Base-by-base conservation (phyloP, 1,284 basidiomycete genomes). In the Neonothopanus nambi region DNA sequence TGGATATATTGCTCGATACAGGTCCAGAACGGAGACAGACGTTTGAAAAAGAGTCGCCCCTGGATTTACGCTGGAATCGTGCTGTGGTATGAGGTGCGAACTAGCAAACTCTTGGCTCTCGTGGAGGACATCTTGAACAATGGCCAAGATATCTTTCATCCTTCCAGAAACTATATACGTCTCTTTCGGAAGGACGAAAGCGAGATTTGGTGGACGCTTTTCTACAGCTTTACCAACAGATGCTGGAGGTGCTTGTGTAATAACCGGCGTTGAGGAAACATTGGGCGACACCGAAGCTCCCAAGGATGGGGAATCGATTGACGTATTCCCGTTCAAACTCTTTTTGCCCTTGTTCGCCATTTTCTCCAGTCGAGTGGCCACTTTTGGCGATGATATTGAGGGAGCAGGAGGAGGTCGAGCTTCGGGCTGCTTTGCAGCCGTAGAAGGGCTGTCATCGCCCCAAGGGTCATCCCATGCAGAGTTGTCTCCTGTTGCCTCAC, bases 1-100 rank as follows among this genome's bases (percentile, higher is more conserved):
- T n/a, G 91, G 92, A 67, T 91, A 87, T 28, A 95, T 71, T 0
- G 89, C 91, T 38, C 89, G 83, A 70, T 89, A 92, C 5, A 98
- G 73, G 56, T 95, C 93, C 43, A 96, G 76, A 3, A 88, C 76
- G 28, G 89, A 81, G 1, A 82, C 73, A 30, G 87, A 80, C 1
- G 87, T 76, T 59, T 86, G 81, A 36, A 80, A 67, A 17, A 92
- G 72, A 33, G 84, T 68, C 1, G 66, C 73, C 11, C 85, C 85
- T n/a, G 79, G 74, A 1, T 66, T 56, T 1, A 61, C 65, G 12
- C 57, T 60, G 8, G 70, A 62, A 15, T 66, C 58, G n/a, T 65
- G 61, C 15, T 70, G 50, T 44, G 70, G 62, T 35, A 87, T 76
- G 37, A 87, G 69, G n/a, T 73, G 73, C 0, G 87, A 83, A 2